Evolutionary conservation across 2,329 filamentous ascomycete genomes (phyloP), one percentile per base, ranked within the genome.

Genomic region (Colletotrichum sublineola): DNA sequence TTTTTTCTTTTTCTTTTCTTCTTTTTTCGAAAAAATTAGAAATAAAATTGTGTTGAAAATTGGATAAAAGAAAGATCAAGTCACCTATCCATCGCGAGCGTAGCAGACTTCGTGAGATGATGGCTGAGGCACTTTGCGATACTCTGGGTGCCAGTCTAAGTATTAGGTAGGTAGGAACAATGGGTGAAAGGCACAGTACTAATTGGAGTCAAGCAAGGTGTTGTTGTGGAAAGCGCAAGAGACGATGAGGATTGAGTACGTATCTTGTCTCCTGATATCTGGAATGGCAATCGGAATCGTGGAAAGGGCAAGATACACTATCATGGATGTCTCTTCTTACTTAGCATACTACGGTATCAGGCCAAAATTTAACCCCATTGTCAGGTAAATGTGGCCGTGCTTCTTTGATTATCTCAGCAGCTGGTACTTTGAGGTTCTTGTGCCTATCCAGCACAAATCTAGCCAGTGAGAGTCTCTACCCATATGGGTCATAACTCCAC

Each of bases 281-380:
- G 61, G 15, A 29, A 58, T 63, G 48, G n/a, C 29, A 53, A 53
- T 53, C n/a, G 48, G n/a, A 53, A 63, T 53, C 61, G 48, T 48
- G 61, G 61, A 63, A 53, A 42, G 61, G 9, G 36, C 46, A 52
- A 42, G 33, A 33, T 40, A 63, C 36, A 24, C 24, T 24, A 24
- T 24, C 24, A 29, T 67, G 64, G 50, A 46, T 71, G 58, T 42
- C 24, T 63, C 29, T 58, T 50, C 15, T 15, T 48, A 24, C 12
- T 20, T 40, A 60, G 68, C 64, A n/a, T n/a, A n/a, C n/a, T n/a
- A n/a, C n/a, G n/a, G n/a, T n/a, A n/a, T n/a, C n/a, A n/a, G n/a
- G n/a, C n/a, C n/a, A n/a, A n/a, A n/a, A n/a, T n/a, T n/a, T n/a
- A n/a, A n/a, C n/a, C n/a, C n/a, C n/a, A n/a, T n/a, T n/a, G n/a